Base-by-base conservation (phyloP, 108 stramenopile genomes). In the Skeletonema grethae region DNA sequence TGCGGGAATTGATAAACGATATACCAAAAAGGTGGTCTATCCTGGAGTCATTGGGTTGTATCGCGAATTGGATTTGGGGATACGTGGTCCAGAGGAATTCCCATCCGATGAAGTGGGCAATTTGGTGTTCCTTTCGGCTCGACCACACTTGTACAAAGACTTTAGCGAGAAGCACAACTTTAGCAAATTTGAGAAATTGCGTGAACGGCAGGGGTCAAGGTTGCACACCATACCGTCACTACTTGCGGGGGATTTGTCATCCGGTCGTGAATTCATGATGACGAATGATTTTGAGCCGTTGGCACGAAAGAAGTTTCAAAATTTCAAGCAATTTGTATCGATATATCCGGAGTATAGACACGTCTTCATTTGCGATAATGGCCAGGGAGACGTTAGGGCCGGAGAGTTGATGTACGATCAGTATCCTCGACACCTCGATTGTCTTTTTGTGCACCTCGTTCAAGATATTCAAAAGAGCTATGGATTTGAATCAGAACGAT, bases 121-220 rank as follows among this genome's bases (percentile, higher is more conserved):
- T 84, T 87, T 99, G 13, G 98, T 97, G 12, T 99, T 99, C 72
- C 82, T 99, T 4, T 97, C 96, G 7, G 99, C 99, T 38, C 81
- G 99, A 41, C 98, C 99, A 8, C 99, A 99, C 83, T 83, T 99
- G 57, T 99, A 98, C 87, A 97, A 97, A 73, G 98, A 98, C 75
- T 76, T 97, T 57, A 93, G 92, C 15, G 97, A 98, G 63, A 89
- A 92, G 62, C 73, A 83, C 1, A 97, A 93, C 64, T 96, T 93
- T 84, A 88, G 84, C 38, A 98, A 98, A 63, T 98, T 99, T 77
- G 87, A 94, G 73, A 95, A 90, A 65, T 84, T 99, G 0, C 83
- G 92, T 38, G 81, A 82, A 53, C 79, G 84, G 64, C 35, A 69
- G 57, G 76, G 79, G 76, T 67, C 28, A 89, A 90, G 97, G 1